Base-by-base conservation (phyloP, 495 filamentous ascomycete species). In the Xylaria intraflava region DNA sequence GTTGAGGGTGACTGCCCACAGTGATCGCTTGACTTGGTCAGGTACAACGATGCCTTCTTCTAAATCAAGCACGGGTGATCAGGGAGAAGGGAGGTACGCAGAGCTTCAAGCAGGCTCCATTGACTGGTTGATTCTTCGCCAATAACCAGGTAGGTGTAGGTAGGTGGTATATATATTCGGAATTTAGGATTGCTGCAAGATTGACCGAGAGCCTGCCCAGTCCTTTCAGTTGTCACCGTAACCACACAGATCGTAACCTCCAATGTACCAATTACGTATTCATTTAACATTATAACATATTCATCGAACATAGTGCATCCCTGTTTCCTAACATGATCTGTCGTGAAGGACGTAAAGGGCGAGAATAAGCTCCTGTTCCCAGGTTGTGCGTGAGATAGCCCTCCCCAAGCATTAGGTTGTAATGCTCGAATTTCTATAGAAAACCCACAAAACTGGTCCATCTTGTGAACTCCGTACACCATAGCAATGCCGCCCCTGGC, bases 391-490 rank as follows among this genome's bases (percentile, higher is more conserved):
- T 31, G 50, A 20, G 23, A n/a, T n/a, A 39, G 19, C 30, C 16
- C 35, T 39, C 17, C 42, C n/a, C n/a, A n/a, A 40, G 40, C n/a
- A 45, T 26, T n/a, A 27, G 12, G 9, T 29, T 14, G 23, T 6
- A 36, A 17, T 4, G 35, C 16, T 19, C 9, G 20, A 24, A 42
- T 26, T 30, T 49, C 52, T 55, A 55, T 55, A 35, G 39, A 49
- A 62, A 52, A 50, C 45, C 26, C 49, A 40, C 27, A 46, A n/a
- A 51, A 23, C 42, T 50, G 45, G 43, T 35, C 51, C 56, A 51
- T 66, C 61, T 66, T 64, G 44, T 55, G 20, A 66, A 64, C 64
- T 62, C 64, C 64, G 47, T 43, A 64, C 64, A 62, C 64, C 64
- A 51, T 49, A 64, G 49, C 46, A 60, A 64, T 66, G 64, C 61